Conservation (phyloP, 371 early-diverging fungal species). For the Mortierella sp. region DNA sequence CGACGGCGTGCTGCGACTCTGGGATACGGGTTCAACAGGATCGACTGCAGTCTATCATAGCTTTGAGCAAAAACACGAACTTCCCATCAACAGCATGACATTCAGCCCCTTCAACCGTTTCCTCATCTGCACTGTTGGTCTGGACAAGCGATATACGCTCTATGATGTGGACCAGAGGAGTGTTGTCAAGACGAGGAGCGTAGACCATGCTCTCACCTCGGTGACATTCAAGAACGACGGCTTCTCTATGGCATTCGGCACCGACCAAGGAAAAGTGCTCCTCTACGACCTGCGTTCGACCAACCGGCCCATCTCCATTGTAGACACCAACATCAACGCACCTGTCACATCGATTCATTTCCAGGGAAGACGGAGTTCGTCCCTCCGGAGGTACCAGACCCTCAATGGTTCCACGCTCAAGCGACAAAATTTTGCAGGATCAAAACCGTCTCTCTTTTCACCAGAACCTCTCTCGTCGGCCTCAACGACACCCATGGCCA, state of each 20-base stretch:
- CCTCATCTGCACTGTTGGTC: conserved; percentile 63
- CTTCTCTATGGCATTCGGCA: conserved; percentile 60
- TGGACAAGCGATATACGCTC: conserved; percentile 63
- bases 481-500: not conserved
- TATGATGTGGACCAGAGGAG: conserved; percentile 62
- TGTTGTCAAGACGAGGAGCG: conserved; percentile 46
- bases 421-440: conserved; percentile 44
- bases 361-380: conserved; percentile 47
- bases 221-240: conserved; percentile 62
- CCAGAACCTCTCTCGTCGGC: not conserved
- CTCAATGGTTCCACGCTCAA: conserved; percentile 30
- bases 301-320: conserved; percentile 44
- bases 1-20: conserved; percentile 66
- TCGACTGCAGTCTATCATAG: conserved; percentile 51
- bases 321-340: conserved; percentile 37
- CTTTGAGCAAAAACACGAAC: conserved; percentile 60
- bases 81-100: conserved; percentile 61
- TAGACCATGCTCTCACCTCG: conserved; percentile 55
- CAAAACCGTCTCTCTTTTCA: conserved; percentile 16
- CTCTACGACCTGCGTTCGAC: conserved; percentile 58
- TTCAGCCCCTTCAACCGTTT: conserved; percentile 68
- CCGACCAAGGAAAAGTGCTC: conserved; percentile 54
- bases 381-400: conserved; percentile 32
- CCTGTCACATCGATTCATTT: conserved; percentile 55
- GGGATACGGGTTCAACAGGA: conserved; percentile 61